phyloP scores from a whole-genome alignment of 345 rosid species.

The Hypericum perforatum region DNA sequence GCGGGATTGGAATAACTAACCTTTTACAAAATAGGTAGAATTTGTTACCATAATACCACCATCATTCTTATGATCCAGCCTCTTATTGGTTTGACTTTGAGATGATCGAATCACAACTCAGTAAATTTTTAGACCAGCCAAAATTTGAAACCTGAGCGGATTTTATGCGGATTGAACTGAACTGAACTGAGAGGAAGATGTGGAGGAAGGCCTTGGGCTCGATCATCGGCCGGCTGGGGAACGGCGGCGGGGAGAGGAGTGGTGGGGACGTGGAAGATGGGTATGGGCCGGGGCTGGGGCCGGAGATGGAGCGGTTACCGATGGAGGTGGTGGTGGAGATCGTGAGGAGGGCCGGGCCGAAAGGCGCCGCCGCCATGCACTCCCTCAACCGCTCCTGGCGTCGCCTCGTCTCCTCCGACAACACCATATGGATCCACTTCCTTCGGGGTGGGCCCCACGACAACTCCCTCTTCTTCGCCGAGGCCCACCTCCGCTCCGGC shows the following conservation, averaged over 20 bases:
- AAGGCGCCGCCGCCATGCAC: slow-evolving; percentile 44
- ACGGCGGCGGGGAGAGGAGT: neutral
- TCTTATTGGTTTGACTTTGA: no score
- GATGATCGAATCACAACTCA: no score
- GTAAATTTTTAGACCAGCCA: no score
- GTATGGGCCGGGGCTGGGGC: slow-evolving; percentile 19
- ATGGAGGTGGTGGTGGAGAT: slow-evolving; percentile 53
- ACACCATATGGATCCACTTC: slow-evolving; percentile 64
- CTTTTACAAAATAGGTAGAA: no score
- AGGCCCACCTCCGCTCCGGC: slow-evolving; percentile 45
- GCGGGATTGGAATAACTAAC: no score
- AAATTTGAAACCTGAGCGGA: no score
- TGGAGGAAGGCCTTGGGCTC: slow-evolving; percentile 43
- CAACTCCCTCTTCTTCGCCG: slow-evolving; percentile 66
- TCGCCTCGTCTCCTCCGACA: slow-evolving; percentile 31
- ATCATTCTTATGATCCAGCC: no score
- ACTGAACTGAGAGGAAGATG: slow-evolving; percentile 4
- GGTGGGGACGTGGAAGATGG: slow-evolving; percentile 7
- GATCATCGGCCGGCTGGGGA: slow-evolving; percentile 23
- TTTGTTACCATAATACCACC: no score
- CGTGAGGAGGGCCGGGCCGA: slow-evolving; percentile 48
- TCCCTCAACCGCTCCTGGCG: slow-evolving; percentile 40
- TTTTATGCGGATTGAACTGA: no score
- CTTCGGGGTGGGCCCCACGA: slow-evolving; percentile 34
- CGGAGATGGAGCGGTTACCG: slow-evolving; percentile 59